Base-by-base conservation (phyloP, 495 filamentous ascomycete genomes). In the Xylaria grammica region DNA sequence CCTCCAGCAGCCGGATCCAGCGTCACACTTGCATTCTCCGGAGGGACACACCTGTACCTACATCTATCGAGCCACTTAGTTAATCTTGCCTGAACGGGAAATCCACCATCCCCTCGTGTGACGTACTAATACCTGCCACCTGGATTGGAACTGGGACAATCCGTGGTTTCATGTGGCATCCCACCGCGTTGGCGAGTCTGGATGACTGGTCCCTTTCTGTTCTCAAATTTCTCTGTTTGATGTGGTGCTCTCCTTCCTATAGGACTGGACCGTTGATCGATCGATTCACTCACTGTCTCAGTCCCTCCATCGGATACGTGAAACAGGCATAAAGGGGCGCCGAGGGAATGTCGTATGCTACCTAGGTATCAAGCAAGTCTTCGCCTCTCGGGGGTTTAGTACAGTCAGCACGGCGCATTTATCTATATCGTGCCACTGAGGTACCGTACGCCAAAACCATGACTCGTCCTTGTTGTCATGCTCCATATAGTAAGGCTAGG, bases 91-190 rank as follows among this genome's bases (percentile, higher is more conserved):
- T n/a, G 4, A 45, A 57, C 3, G 26, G 54, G 54, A 45, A 30
- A 57, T 30, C 2, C 38, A 45, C 36, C 54, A n/a, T n/a, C 52
- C 36, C 52, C 54, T 56, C 54, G 36, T 42, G 54, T 57, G 54
- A 57, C 54, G 54, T 57, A 55, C 34, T 44, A 10, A 40, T 56
- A 44, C 7, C 34, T 44, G 29, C 38, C 8, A 15, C 19, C 13
- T 57, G 24, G 36, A 57, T 57, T 57, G 32, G 52, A 26, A 8
- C 24, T 26, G 22, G 54, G 36, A 42, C 20, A 36, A 44, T 44
- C 36, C 54, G 54, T 26, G 15, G 54, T 57, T 57, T 57, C 54
- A 57, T 57, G 36, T 57, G 54, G 54, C 26, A 57, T 57, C 36
- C 54, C 38, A 57, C n/a, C 45, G 45, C 13, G 24, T 42, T 30